Base-by-base conservation (phyloP, 768 basidiomycete species). In the Kwoniella mangroviensis region DNA sequence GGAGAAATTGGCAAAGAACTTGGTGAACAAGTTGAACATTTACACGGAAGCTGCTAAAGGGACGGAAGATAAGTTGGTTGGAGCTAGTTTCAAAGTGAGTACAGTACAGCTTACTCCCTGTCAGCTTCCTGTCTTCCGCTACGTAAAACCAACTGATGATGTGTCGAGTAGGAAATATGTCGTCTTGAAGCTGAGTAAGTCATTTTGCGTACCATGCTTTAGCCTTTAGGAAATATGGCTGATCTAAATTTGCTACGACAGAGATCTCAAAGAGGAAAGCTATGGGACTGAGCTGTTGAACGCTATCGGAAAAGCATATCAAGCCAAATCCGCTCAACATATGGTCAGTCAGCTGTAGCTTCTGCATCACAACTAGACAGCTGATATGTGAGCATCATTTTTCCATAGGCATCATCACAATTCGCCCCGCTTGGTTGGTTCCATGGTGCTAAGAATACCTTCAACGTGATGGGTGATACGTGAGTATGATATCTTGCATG, bases 361-460 rank as follows among this genome's bases (percentile, higher is more conserved):
- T 3, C 22, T 41, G n/a, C 1, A 19, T 3, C 15, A 2, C 1
- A 1, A 15, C 1, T 17, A 10, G 12, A 41, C 21, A 60, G 51
- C 56, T 63, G 63, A 28, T 28, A 21, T 63, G 58, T 24, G 4
- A n/a, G 9, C 21, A n/a, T 41, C 41, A 17, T 51, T 10, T 12
- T 42, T 15, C 2, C 22, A 43, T 15, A 81, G 76, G 77, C 82
- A 2, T 83, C 82, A 22, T 72, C 70, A 9, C 75, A 76, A 63
- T 83, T 83, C 69, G 82, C 82, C 7, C 81, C 81, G 3, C 71
- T 82, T 10, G 81, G 83, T 3, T 84, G 82, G 82, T 81, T 80
- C 68, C 82, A 83, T 61, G 82, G 83, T 2, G 82, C 82, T 1
- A 83, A 81, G 67, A 79, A 73, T 62, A 82, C 74, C 45, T 80